phyloP scores from a whole-genome alignment of 2,329 filamentous ascomycete genomes.

The Endoconidiophora polonica region DNA sequence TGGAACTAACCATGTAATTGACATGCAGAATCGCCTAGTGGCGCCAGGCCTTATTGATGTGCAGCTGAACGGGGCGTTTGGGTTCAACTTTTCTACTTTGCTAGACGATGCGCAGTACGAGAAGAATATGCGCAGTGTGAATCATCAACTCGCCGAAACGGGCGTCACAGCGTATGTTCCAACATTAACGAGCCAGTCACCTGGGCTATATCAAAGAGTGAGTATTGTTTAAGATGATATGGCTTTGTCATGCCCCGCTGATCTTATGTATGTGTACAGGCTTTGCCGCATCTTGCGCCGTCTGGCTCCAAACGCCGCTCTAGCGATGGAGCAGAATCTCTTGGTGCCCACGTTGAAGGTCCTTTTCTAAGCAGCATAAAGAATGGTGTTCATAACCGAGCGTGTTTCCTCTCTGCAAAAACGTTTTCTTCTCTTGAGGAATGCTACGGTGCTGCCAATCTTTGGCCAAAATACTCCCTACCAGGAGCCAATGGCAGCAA shows the following conservation, averaged over 20 bases:
- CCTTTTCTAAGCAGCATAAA: constrained; percentile 72
- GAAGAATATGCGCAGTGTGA: constrained; percentile 55
- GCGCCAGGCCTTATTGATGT: constrained; percentile 78
- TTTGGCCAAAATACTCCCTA: constrained; percentile 25
- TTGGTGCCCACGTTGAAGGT: constrained; percentile 82
- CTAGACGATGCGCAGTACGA: constrained; percentile 54
- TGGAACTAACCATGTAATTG: constrained; percentile 56
- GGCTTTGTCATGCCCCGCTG: neutral
- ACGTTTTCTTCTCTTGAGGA: constrained; percentile 48
- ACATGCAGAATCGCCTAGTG: constrained; percentile 69
- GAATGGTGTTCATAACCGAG: constrained; percentile 69
- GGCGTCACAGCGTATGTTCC: constrained; percentile 81
- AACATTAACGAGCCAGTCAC: constrained; percentile 64
- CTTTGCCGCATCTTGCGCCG: constrained; percentile 62
- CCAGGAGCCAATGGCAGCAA: constrained; percentile 13
- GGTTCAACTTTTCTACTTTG: constrained; percentile 77
- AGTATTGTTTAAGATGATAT: constrained; percentile 7
- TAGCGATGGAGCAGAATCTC: constrained; percentile 61
- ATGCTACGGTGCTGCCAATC: constrained; percentile 58
- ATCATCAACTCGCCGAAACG: constrained; percentile 53
- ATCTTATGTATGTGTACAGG: constrained; percentile 20
- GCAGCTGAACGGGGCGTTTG: constrained; percentile 82
- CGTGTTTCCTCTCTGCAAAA: constrained; percentile 49
- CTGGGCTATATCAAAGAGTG: constrained; percentile 68
- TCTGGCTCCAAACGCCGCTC: constrained; percentile 44